These are phyloP conservation scores for Coemansia sp. DNA, from an alignment of 192 early-diverging fungal genomes.

Conservation along the genomic window DNA sequence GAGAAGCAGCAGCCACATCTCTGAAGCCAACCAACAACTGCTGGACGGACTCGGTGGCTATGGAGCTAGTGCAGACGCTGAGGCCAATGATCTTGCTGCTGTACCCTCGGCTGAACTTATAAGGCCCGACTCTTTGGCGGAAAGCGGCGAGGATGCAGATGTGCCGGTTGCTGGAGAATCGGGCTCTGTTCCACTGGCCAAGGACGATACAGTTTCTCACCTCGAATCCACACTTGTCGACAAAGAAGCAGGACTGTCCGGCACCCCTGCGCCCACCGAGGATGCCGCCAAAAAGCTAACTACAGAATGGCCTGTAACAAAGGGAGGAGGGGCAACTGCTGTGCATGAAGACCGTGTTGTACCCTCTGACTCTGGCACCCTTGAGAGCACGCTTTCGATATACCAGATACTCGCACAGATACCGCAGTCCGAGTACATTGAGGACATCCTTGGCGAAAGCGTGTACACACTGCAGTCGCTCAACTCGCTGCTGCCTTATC, in stretches of 20 bases:
- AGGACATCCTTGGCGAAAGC: constrained; percentile 47
- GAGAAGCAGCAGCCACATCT: constrained; percentile 2
- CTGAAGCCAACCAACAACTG: constrained; percentile 2
- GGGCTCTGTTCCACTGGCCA: not conserved
- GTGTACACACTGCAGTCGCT: constrained; percentile 39
- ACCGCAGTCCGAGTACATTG: constrained; percentile 21
- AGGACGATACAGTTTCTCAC: not conserved
- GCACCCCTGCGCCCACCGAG: not conserved
- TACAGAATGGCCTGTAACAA: not conserved
- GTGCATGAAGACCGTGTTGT: constrained; percentile 23
- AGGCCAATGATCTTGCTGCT: not conserved
- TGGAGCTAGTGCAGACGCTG: not conserved
- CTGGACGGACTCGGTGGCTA: not conserved
- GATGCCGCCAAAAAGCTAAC: not conserved
- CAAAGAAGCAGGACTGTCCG: not conserved
- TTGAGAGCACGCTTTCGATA: constrained; percentile 36
- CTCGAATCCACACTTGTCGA: not conserved
- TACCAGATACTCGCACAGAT: constrained; percentile 42
- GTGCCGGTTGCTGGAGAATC: not conserved
- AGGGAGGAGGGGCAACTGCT: not conserved
- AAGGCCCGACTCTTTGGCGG: not conserved
- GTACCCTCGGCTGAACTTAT: not conserved
- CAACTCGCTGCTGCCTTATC: constrained; percentile 25
- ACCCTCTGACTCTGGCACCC: constrained; percentile 15
- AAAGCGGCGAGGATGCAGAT: not conserved